Base-by-base conservation (phyloP, 805 yeast genomes). In the Hanseniaspora taiwanica region DNA sequence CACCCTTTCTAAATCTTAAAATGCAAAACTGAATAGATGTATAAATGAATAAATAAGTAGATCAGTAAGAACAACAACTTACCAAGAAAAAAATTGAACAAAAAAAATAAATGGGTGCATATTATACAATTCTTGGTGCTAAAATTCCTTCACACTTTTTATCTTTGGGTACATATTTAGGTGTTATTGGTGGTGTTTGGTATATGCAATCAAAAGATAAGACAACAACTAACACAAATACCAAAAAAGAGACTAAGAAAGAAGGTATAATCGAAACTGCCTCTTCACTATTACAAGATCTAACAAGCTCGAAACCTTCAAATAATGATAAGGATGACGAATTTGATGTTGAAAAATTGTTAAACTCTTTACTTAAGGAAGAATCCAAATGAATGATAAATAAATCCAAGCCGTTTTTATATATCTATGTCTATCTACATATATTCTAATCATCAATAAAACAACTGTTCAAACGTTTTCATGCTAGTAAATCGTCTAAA, bases 401-500 rank as follows among this genome's bases (percentile, higher is more conserved):
- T 14, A 25, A 12, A 4, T 8, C 29, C 29, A 25, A 14, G 29
- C 5, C 29, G n/a, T n/a, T 8, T 29, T 29, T 29, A 29, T 29
- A 29, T 29, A 29, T 13, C n/a, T n/a, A n/a, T n/a, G n/a, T n/a
- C n/a, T n/a, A n/a, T 29, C 16, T 29, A 29, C 33, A 29, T 8
- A 9, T n/a, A n/a, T 14, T 29, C 4, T 29, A 29, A 7, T 10
- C 16, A 23, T 7, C 7, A 7, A 23, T 23, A 7, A 7, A 7
- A 7, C 25, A 7, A 23, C 10, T 23, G 7, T 10, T 10, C 25
- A 7, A 23, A 7, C 25, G 3, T 16, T 29, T 8, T 14, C 19
- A 10, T 23, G 27, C 38, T 13, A 42, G 38, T 19, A 42, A 21
- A 51, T 81, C 91, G 48, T 82, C 91, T 24, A 83, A 67, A 25